Conservation (phyloP, 257 asterid genomes). For the Salvia splendens region DNA sequence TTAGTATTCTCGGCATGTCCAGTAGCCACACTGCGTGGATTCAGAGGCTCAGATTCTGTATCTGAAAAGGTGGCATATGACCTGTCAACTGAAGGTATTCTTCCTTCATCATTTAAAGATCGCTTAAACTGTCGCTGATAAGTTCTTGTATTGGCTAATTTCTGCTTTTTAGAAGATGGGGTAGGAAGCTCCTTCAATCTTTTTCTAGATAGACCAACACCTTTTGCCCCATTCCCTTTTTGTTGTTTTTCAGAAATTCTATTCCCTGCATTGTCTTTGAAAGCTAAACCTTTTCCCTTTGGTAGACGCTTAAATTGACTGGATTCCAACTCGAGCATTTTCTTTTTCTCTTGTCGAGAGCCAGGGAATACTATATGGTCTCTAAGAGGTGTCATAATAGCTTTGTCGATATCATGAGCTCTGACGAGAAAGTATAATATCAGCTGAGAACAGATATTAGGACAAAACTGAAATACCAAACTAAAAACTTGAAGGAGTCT, state of each 20-base stretch:
- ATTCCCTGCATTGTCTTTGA: slow-evolving; percentile 37
- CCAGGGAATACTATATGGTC: slow-evolving; percentile 79
- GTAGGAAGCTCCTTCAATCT: slow-evolving; percentile 39
- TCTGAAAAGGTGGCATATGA: slow-evolving; percentile 36
- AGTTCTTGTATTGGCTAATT: slow-evolving; percentile 37
- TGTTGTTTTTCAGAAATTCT: slow-evolving; percentile 36
- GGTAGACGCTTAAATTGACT: slow-evolving; percentile 31
- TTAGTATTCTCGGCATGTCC: slow-evolving; percentile 29
- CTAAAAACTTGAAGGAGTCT: slow-evolving; percentile 33
- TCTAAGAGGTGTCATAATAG: slow-evolving; percentile 58
- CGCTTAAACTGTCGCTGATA: slow-evolving; percentile 35
- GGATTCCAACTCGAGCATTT: slow-evolving; percentile 30
- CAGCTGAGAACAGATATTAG: slow-evolving; percentile 15
- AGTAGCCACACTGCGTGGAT: slow-evolving; percentile 29
- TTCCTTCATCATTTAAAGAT: slow-evolving; percentile 33
- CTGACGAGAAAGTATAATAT: slow-evolving; percentile 42
- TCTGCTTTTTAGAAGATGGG: slow-evolving; percentile 42
- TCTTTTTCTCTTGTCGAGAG: slow-evolving; percentile 36
- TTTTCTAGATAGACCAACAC: slow-evolving; percentile 41
- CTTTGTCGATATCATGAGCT: slow-evolving; percentile 59
- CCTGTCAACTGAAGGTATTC: slow-evolving; percentile 46
- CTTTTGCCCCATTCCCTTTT: slow-evolving; percentile 39
- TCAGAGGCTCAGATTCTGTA: slow-evolving; percentile 40
- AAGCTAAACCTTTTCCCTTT: slow-evolving; percentile 30
- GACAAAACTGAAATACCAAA: slow-evolving; percentile 17